Evolutionary conservation across 768 basidiomycete species (phyloP).

Genomic region (Dentipellis fragilis): DNA sequence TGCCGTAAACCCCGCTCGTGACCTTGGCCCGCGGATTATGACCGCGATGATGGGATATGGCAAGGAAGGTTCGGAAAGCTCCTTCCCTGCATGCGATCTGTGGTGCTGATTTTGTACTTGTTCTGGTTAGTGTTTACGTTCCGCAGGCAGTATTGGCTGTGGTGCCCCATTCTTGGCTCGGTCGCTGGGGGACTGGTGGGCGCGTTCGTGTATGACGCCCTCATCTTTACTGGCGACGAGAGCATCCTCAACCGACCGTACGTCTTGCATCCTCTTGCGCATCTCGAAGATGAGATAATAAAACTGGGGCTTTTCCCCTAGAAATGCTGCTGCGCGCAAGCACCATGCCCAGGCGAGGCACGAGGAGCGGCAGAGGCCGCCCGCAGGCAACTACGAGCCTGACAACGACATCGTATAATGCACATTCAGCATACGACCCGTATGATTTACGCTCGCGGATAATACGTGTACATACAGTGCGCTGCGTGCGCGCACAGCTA

Average conservation of each 20-base stretch:
- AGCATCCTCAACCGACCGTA: background rate
- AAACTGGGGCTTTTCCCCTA: background rate
- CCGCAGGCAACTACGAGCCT: background rate
- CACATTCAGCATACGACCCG: background rate
- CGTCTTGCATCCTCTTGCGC: background rate
- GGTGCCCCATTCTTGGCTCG: conserved; percentile 56
- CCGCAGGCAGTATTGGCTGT: conserved; percentile 61
- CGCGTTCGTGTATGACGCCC: conserved; percentile 44
- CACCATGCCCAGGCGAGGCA: background rate
- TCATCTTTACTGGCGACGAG: conserved; percentile 29
- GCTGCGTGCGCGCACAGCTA: no score
- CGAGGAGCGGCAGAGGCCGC: background rate
- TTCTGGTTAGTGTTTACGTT: conserved; percentile 27
- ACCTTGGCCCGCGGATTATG: conserved; percentile 58
- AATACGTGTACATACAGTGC: no score
- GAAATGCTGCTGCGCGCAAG: background rate
- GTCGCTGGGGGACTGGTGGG: conserved; percentile 50
- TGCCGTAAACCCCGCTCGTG: conserved; percentile 63
- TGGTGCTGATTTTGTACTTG: background rate
- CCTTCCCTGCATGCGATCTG: background rate
- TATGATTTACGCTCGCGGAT: no score
- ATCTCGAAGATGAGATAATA: background rate
- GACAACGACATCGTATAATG: background rate
- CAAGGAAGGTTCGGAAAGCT: background rate
- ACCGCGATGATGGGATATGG: conserved; percentile 50